Base-by-base conservation (phyloP, 1,284 basidiomycete genomes). In the Ganoderma boninense region DNA sequence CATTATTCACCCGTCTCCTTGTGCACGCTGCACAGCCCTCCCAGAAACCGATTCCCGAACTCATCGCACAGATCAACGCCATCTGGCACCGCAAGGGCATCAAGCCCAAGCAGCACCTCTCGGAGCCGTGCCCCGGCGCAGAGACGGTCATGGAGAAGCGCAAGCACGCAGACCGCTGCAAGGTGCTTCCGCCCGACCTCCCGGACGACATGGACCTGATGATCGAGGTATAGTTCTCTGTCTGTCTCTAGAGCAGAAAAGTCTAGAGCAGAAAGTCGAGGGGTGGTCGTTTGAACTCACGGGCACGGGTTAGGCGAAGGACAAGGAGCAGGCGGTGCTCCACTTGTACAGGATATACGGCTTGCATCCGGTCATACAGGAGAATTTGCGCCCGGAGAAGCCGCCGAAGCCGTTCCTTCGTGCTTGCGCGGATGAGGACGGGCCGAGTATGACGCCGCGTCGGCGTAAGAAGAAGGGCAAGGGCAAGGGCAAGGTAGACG, bases 281-380 rank as follows among this genome's bases (percentile, higher is more conserved):
- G 16, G 29, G 29, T 32, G 29, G 29, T 32, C 29, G 29, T 32
- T 32, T 10, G n/a, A 6, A 4, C 20, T 65, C 11, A 35, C 18
- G 20, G 26, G 26, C n/a, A 46, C 16, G 56, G 44, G 64, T 59
- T 23, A 89, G 85, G 93, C 93, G 10, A 95, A 96, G 80, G 94
- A 95, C 80, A 96, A 97, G 82, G 96, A 97, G 81, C 96, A 97
- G 79, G 96, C 95, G 8, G 96, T 98, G 8, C 87, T 98, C 67
- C 90, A 97, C 73, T 79, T 97, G 52, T 92, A 95, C 78, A 83
- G 95, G 71, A 90, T 95, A 60, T 97, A 97, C 77, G 84, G 83
- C 59, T 80, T 97, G 8, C 83, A 90, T 64, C 86, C 89, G 14
- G 92, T 95, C 38, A 87, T 86, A 26, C 84, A 91, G 74, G 90